phyloP scores from a whole-genome alignment of 176 grass and related monocot genomes.

The Chloris gayana region DNA sequence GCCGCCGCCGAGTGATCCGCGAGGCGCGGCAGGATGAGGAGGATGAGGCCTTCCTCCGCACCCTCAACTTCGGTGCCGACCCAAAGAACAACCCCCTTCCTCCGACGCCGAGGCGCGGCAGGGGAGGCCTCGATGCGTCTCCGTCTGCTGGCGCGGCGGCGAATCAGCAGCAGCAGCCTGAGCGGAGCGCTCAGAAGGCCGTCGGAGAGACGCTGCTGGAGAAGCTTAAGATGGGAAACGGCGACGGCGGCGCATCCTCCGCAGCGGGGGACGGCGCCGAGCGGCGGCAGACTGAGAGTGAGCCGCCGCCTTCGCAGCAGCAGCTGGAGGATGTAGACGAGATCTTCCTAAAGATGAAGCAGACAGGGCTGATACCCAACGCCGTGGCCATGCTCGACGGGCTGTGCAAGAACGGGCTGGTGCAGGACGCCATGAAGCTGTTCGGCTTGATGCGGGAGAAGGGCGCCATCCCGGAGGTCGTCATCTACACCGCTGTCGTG shows the following conservation, averaged over 20 bases:
- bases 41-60: slow-evolving; percentile 68
- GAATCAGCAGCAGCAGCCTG: slow-evolving; percentile 20
- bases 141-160: background rate
- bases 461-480: slow-evolving; percentile 88
- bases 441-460: slow-evolving; percentile 93
- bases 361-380: slow-evolving; percentile 85
- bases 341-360: slow-evolving; percentile 91
- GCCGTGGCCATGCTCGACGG: slow-evolving; percentile 92
- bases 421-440: slow-evolving; percentile 94
- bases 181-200: slow-evolving; percentile 37
- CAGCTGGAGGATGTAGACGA: slow-evolving; percentile 62
- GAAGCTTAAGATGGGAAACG: slow-evolving; percentile 58
- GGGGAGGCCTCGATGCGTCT: slow-evolving; percentile 24
- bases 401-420: slow-evolving; percentile 86
- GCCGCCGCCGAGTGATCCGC: slow-evolving; percentile 44
- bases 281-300: background rate
- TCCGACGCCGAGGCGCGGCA: background rate
- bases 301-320: slow-evolving; percentile 25
- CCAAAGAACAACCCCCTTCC: slow-evolving; percentile 41
- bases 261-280: slow-evolving; percentile 13
- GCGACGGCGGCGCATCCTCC: slow-evolving; percentile 10
- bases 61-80: slow-evolving; percentile 62
- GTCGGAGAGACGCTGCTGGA: slow-evolving; percentile 63
- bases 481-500: slow-evolving; percentile 88
- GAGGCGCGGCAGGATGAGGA: slow-evolving; percentile 55